phyloP scores from a whole-genome alignment of 768 basidiomycete genomes.

The Mycena galopus region DNA sequence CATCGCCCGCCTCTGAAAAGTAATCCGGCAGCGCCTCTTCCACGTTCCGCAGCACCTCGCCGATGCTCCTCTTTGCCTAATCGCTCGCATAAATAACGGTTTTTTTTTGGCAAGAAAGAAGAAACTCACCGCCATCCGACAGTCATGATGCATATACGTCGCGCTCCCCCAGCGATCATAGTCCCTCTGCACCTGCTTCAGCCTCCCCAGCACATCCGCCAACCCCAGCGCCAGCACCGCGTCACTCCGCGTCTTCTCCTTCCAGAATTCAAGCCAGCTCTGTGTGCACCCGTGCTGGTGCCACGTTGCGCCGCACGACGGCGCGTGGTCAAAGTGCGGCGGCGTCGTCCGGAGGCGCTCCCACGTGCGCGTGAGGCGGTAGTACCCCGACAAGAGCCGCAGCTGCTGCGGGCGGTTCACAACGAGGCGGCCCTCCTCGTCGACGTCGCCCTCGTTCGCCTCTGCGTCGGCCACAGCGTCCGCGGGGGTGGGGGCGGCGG shows the following conservation, averaged over 20 bases:
- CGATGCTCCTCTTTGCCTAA: conserved; percentile 67
- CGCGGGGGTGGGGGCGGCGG: background rate
- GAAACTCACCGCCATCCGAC: conserved; percentile 55
- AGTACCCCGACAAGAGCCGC: conserved; percentile 77
- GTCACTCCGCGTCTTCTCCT: conserved; percentile 77
- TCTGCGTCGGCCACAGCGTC: conserved; percentile 8
- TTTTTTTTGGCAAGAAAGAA: background rate
- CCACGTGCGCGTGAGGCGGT: conserved; percentile 76
- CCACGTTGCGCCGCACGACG: conserved; percentile 76
- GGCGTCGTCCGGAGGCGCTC: conserved; percentile 70
- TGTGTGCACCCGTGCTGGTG: conserved; percentile 80
- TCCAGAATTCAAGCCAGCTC: conserved; percentile 86
- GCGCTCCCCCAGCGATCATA: conserved; percentile 79
- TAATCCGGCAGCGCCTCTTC: conserved; percentile 74
- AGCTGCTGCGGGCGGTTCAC: conserved; percentile 72
- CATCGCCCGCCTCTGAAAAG: conserved; percentile 58
- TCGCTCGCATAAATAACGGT: background rate
- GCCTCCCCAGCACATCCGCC: conserved; percentile 76
- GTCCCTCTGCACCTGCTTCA: conserved; percentile 73
- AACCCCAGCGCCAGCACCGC: conserved; percentile 68
- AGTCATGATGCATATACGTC: conserved; percentile 86
- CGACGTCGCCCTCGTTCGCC: conserved; percentile 48
- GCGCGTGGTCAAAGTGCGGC: conserved; percentile 73
- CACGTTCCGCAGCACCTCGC: conserved; percentile 66
- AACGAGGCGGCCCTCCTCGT: conserved; percentile 61